Evolutionary conservation across 805 yeast species (phyloP).

Genomic region (Tetrapisispora arboricola): DNA sequence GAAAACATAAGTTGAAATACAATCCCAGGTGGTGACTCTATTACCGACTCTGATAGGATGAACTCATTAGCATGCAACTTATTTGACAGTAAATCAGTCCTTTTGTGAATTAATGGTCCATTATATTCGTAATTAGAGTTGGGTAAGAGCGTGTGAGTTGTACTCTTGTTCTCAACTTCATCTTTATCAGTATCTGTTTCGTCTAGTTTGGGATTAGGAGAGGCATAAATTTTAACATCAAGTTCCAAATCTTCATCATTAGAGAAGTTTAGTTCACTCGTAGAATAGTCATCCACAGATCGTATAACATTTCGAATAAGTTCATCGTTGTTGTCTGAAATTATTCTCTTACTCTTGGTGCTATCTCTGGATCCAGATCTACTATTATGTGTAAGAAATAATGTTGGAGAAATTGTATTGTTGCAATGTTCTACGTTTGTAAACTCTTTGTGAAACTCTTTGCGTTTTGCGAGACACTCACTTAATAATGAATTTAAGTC

Average conservation of each 20-base stretch:
- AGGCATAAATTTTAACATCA: no score
- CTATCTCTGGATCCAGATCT: neutral
- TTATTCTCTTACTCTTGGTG: neutral
- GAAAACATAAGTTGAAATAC: conserved; percentile 67
- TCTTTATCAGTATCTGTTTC: no score
- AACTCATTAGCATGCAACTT: conserved; percentile 40
- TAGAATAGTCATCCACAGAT: conserved; percentile 35
- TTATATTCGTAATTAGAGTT: conserved; percentile 31
- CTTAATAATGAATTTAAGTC: conserved; percentile 56
- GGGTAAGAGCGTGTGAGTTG: no score
- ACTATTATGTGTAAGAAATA: neutral
- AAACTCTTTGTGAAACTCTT: conserved; percentile 20
- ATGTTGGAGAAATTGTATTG: conserved; percentile 1
- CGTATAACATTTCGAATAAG: conserved; percentile 30
- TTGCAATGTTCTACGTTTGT: neutral
- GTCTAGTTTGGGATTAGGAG: no score
- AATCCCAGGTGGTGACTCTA: conserved; percentile 69
- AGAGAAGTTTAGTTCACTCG: neutral
- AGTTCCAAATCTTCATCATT: neutral
- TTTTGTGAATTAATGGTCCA: conserved; percentile 58
- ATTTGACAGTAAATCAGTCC: conserved; percentile 41
- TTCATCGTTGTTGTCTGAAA: conserved; percentile 13
- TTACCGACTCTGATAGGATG: conserved; percentile 39
- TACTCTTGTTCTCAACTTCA: conserved; percentile 5
- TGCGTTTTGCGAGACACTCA: conserved; percentile 48